Evolutionary conservation across 129 eudicot genomes (phyloP).

Genomic region (Flaveria linearis): DNA sequence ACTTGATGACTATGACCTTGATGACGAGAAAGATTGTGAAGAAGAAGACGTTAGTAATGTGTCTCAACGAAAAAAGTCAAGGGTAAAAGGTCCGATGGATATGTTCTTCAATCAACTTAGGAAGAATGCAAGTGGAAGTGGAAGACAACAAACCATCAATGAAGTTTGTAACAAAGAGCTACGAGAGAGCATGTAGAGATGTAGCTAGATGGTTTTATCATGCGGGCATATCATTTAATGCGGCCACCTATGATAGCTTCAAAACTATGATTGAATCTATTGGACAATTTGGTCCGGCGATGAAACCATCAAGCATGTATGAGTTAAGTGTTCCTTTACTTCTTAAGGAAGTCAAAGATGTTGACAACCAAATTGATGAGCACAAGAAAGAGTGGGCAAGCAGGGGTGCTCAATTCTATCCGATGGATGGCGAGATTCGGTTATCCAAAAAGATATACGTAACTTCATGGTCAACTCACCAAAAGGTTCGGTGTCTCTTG

Average conservation of each 20-base stretch:
- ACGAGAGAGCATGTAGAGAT: constrained; percentile 17
- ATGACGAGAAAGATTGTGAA: not conserved
- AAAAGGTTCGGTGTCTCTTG: too few relatives aligned
- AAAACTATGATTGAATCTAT: not conserved
- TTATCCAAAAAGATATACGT: too few relatives aligned
- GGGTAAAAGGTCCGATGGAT: constrained; percentile 13
- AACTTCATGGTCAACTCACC: too few relatives aligned
- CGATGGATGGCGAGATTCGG: too few relatives aligned
- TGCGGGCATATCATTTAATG: constrained; percentile 24
- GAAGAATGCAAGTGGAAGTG: not conserved
- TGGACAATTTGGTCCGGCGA: not conserved
- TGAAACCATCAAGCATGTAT: not conserved
- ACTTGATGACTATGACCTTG: not conserved
- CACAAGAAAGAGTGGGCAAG: too few relatives aligned
- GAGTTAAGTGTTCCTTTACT: not conserved
- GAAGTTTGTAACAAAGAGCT: not conserved
- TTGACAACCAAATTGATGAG: not conserved
- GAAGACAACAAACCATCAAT: not conserved
- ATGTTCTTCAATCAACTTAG: not conserved
- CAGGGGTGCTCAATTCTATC: too few relatives aligned
- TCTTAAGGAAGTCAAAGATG: not conserved
- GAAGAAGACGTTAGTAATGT: not conserved
- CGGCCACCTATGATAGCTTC: not conserved
- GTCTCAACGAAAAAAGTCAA: constrained; percentile 19
- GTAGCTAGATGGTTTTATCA: constrained; percentile 18